Evolutionary conservation across 2,329 filamentous ascomycete genomes (phyloP), one percentile per base, ranked within the genome.

Genomic region (Cladosporium velox): DNA sequence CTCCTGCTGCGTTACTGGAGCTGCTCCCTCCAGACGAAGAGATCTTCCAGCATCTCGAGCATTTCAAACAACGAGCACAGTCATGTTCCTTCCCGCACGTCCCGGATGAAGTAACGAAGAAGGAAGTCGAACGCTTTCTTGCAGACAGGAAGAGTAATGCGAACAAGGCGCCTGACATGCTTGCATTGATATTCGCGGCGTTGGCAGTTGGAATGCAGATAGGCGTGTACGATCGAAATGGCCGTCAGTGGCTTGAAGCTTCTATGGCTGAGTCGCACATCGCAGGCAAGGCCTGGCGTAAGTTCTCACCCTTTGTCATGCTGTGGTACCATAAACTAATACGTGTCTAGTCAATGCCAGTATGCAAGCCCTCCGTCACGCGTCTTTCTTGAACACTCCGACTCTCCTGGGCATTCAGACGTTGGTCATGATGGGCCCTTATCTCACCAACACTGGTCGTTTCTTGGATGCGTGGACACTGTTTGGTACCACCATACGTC

Each of bases 391-490:
- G 77, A 82, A 80, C 67, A 79, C 78, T 35, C 82, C 82, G 0
- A 82, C 80, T 2, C 72, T 84, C 0, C 73, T 82, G 2, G 77
- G 75, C 6, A 80, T 84, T 7, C 79, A 84, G 68, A 77, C 81
- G 4, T 73, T 84, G 30, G 75, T 83, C 32, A 81, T 84, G 79
- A 79, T 84, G 21, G 81, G 80, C 4, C 80, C 80, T 0, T 84
- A 83, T 61, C 72, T 84, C 0, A 83, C 80, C 10, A 83, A 84
- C 67, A 81, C 77, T 65, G 82, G 82, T 28, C 79, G 81, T 8
- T 83, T 83, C 60, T 72, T 84, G 4, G 82, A 84, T 72, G 82
- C 82, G 4, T 84, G 81, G 78, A 82, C 81, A 8, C 68, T 84
- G 0, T 83, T 84, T 67, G 82, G 82, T 12, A 79, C 79, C 3